Evolutionary conservation across 1,284 basidiomycete species (phyloP).

Genomic region (Ustilago shanxiensis): DNA sequence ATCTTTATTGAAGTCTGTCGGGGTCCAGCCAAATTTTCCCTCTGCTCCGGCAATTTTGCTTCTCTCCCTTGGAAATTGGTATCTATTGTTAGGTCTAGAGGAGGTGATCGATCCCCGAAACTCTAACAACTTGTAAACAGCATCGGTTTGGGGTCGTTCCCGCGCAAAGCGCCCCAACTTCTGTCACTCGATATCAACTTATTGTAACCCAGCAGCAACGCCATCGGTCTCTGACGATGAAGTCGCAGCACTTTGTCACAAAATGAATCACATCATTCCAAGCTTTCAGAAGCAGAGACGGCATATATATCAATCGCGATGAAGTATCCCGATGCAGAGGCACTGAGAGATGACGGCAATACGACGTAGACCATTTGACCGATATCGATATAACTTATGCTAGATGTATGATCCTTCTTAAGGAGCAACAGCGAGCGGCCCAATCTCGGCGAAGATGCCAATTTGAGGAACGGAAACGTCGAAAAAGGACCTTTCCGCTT

Average conservation of each 20-base stretch:
- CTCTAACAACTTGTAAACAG: conserved; percentile 1
- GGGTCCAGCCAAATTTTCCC: conserved; percentile 9
- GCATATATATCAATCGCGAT: no score
- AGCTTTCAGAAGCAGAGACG: no score
- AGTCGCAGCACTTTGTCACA: background rate
- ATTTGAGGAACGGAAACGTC: background rate
- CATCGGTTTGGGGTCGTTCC: background rate
- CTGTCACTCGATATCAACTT: background rate
- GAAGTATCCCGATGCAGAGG: background rate
- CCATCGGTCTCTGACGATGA: background rate
- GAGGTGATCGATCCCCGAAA: conserved; percentile 5
- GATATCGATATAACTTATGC: conserved; percentile 22
- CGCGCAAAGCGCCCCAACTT: conserved; percentile 5
- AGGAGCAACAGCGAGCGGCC: conserved; percentile 7
- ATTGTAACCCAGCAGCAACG: background rate
- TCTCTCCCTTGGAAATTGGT: background rate
- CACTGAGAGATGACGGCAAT: no score
- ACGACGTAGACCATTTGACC: conserved; percentile 7
- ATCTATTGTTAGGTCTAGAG: conserved; percentile 3
- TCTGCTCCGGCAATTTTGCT: conserved; percentile 11
- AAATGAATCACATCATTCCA: no score
- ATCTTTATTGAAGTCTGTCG: background rate
- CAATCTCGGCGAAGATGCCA: conserved; percentile 18
- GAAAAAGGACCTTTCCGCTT: conserved; percentile 9
- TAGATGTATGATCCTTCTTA: no score